phyloP scores from a whole-genome alignment of 108 stramenopile species.

The Nitzschia inconspicua region DNA sequence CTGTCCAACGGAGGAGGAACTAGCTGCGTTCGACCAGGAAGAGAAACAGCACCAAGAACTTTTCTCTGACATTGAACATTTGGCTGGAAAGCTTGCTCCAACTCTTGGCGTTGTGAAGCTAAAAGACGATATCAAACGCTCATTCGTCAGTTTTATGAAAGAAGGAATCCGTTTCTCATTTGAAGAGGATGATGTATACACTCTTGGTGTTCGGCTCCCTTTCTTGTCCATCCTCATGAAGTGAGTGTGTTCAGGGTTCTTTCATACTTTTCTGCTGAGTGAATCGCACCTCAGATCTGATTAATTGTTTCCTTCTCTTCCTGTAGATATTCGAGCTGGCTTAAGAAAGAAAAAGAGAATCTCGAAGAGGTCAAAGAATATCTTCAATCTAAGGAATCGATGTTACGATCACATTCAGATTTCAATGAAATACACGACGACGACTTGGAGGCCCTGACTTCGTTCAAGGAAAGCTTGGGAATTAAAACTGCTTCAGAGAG shows the following conservation, averaged over 20 bases:
- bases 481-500: conserved; percentile 20
- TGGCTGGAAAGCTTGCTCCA: conserved; percentile 58
- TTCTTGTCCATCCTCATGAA: conserved; percentile 65
- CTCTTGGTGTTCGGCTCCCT: conserved; percentile 72
- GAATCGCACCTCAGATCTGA: not conserved
- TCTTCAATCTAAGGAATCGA: conserved; percentile 55
- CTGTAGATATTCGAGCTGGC: conserved; percentile 39
- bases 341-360: conserved; percentile 52
- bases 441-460: conserved; percentile 47
- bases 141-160: conserved; percentile 65
- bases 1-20: conserved; percentile 67
- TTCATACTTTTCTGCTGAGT: not conserved
- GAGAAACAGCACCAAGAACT: conserved; percentile 48
- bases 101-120: conserved; percentile 63
- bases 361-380: conserved; percentile 37
- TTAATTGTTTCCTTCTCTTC: not conserved
- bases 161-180: conserved; percentile 85
- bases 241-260: conserved; percentile 29
- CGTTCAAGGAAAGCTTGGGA: conserved; percentile 51
- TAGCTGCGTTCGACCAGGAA: conserved; percentile 56
- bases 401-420: conserved; percentile 55
- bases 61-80: conserved; percentile 52
- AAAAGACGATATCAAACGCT: conserved; percentile 45
- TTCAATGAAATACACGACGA: conserved; percentile 76
- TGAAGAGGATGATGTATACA: conserved; percentile 55